Percentiles rank a stretch among this genome's conserved stretches.
These are phyloP conservation scores for Sindora glabra DNA, from an alignment of 306 rosid species.

Conservation along the genomic window DNA sequence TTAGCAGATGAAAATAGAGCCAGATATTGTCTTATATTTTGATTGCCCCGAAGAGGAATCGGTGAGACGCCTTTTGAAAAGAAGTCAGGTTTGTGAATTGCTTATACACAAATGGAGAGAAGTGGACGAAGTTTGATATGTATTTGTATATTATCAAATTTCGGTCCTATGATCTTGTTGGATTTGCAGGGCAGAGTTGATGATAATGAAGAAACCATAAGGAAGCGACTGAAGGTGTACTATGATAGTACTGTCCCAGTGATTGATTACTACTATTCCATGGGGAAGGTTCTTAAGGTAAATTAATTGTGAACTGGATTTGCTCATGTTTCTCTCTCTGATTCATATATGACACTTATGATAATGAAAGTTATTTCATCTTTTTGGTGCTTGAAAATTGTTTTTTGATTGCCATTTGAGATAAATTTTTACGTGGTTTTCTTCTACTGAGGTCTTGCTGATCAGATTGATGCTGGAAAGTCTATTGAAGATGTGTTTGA, in stretches of 20 bases:
- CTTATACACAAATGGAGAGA: too few species aligned
- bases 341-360: too few species aligned
- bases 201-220: conserved; percentile 52
- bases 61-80: conserved; percentile 46
- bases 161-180: background rate
- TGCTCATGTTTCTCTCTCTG: too few species aligned
- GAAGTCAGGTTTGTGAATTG: conserved; percentile 60
- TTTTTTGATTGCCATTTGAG: too few species aligned
- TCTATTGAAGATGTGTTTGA: background rate
- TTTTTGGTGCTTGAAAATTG: too few species aligned
- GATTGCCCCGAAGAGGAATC: conserved; percentile 45
- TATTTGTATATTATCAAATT: background rate
- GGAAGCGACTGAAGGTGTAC: conserved; percentile 51
- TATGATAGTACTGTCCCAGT: conserved; percentile 47
- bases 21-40: conserved; percentile 39
- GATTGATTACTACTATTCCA: conserved; percentile 32
- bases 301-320: too few species aligned
- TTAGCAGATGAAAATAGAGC: conserved; percentile 43
- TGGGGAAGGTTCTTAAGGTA: conserved; percentile 45
- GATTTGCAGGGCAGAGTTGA: conserved; percentile 48
- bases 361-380: too few species aligned
- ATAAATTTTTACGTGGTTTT: too few species aligned
- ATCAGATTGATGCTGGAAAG: background rate
- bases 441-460: too few species aligned
- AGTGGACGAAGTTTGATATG: conserved; percentile 57